Percentiles rank a stretch among this genome's conserved stretches.
Evolutionary conservation across 1,139 yeast species (phyloP).

Genomic region (Geotrichum klebahnii): DNA sequence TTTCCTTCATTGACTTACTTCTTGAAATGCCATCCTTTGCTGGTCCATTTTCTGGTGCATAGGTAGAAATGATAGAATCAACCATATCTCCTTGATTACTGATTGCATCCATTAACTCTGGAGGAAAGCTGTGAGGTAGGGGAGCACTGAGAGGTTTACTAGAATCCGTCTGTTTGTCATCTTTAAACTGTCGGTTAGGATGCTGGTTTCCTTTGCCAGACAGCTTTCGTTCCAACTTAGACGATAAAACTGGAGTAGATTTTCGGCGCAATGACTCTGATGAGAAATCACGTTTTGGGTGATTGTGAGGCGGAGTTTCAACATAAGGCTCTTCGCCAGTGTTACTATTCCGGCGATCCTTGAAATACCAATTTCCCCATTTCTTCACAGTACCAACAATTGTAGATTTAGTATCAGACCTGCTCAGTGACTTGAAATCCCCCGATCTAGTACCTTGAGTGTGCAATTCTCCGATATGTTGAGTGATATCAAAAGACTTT

Average conservation of each 20-base stretch:
- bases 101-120: slow-evolving; percentile 29
- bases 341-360: slow-evolving; percentile 23
- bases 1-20: slow-evolving; percentile 4
- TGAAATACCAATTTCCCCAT: slow-evolving; percentile 36
- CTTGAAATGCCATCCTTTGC: neutral
- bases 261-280: slow-evolving; percentile 3
- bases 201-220: neutral
- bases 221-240: neutral
- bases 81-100: neutral
- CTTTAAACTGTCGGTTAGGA: neutral
- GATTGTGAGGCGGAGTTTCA: neutral
- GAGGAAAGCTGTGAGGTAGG: slow-evolving; percentile 34
- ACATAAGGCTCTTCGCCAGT: neutral
- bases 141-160: slow-evolving; percentile 29
- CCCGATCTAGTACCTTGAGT: neutral
- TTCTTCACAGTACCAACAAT: slow-evolving; percentile 33
- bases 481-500: slow-evolving; percentile 7
- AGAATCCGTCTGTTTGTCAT: neutral
- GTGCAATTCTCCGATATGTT: slow-evolving; percentile 26
- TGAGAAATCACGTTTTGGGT: neutral
- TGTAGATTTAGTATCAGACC: slow-evolving; percentile 15
- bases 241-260: slow-evolving; percentile 1
- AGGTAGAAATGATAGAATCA: neutral
- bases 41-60: neutral
- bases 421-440: neutral